Evolutionary conservation across 2,329 filamentous ascomycete genomes (phyloP).

Genomic region (Verticillium nonalfalfae): DNA sequence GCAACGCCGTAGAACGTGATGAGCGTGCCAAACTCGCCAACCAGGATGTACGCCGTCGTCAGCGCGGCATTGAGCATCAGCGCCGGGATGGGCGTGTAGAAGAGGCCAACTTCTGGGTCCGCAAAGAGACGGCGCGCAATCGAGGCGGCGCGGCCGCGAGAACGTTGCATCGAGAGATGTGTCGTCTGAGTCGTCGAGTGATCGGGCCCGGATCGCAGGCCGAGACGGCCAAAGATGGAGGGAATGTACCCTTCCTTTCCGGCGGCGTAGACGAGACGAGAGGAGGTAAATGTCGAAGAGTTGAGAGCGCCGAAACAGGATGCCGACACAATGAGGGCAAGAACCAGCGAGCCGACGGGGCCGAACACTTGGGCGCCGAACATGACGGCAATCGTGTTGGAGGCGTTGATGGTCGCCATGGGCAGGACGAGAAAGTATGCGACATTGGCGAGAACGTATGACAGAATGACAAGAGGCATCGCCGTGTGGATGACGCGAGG

Average conservation of each 20-base stretch:
- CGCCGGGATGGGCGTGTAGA: conserved; percentile 91
- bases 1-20: conserved; percentile 97
- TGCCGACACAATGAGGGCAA: conserved; percentile 83
- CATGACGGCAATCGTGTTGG: conserved; percentile 92
- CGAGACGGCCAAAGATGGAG: conserved; percentile 73
- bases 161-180: conserved; percentile 36
- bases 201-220: conserved; percentile 46
- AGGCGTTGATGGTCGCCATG: conserved; percentile 69
- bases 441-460: conserved; percentile 85
- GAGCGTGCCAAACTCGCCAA: conserved; percentile 87
- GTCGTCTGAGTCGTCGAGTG: conserved; percentile 38
- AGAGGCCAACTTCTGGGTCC: conserved; percentile 73
- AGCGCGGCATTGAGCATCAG: conserved; percentile 74
- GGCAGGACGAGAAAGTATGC: conserved; percentile 94
- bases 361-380: conserved; percentile 92
- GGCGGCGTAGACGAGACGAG: conserved; percentile 86
- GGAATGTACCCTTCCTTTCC: conserved; percentile 95
- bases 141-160: conserved; percentile 52
- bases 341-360: conserved; percentile 69
- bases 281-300: conserved; percentile 87
- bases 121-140: conserved; percentile 58
- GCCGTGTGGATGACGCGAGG: conserved; percentile 94
- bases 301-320: conserved; percentile 95
- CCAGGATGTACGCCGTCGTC: conserved; percentile 69
- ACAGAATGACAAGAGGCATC: conserved; percentile 87